phyloP scores from a whole-genome alignment of 2,329 filamentous ascomycete species.

The Epichloe gansuensis region DNA sequence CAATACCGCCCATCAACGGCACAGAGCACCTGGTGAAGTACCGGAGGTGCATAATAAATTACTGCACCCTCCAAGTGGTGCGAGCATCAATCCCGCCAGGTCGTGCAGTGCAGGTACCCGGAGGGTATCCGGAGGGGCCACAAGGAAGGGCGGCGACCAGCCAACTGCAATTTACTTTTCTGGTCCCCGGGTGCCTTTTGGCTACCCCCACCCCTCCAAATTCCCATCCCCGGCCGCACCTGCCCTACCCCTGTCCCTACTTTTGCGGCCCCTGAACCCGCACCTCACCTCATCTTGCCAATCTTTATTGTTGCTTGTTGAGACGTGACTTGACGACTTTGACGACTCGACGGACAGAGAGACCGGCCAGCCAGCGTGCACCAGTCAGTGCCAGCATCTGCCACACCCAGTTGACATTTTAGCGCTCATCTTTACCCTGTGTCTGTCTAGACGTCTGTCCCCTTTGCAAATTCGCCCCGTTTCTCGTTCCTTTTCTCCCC shows the following conservation, averaged over 20 bases:
- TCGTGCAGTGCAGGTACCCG: background rate
- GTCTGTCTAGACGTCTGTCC: background rate
- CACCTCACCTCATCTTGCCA: background rate
- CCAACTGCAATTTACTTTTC: slow-evolving; percentile 3
- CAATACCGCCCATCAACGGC: too few species aligned
- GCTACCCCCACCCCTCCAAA: background rate
- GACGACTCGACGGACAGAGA: background rate
- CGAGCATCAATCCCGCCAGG: background rate
- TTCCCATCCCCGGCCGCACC: background rate
- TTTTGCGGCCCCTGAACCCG: background rate
- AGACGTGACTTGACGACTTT: background rate
- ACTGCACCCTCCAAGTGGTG: too few species aligned
- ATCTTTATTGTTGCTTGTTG: background rate
- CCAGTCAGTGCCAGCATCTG: background rate
- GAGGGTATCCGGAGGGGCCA: background rate
- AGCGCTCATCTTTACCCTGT: background rate
- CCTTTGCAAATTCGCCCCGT: background rate
- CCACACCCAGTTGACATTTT: background rate
- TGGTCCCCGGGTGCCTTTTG: background rate
- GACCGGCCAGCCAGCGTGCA: background rate
- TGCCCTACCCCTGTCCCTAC: background rate
- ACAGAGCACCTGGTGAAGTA: too few species aligned
- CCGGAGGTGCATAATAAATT: too few species aligned
- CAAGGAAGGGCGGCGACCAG: background rate
- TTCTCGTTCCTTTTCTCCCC: background rate